Percentiles rank a stretch among this genome's conserved stretches.
Conservation (phyloP, 345 rosid genomes). For the Hypericum androsaemum region DNA sequence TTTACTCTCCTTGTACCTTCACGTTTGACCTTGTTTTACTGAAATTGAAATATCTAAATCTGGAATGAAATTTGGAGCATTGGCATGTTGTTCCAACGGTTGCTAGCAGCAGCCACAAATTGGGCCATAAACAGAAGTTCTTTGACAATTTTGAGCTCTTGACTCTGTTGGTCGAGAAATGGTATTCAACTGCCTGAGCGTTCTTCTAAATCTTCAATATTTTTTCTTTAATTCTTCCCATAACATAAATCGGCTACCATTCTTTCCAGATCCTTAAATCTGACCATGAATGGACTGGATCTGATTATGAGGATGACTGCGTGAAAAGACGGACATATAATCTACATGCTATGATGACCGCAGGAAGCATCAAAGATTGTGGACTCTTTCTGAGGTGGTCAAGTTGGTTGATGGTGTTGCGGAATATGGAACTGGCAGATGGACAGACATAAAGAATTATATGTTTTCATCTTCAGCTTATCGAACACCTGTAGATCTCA, state of each 20-base stretch:
- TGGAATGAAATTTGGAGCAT: no score
- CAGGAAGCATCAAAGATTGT: constrained; percentile 82
- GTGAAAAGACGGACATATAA: constrained; percentile 28
- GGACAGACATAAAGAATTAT: constrained; percentile 81
- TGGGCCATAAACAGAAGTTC: no score
- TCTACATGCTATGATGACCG: constrained; percentile 29
- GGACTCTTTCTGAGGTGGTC: constrained; percentile 70
- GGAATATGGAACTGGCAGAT: constrained; percentile 75
- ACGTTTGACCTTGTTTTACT: no score
- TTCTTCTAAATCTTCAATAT: background rate
- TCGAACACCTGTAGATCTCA: constrained; percentile 81
- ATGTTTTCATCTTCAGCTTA: constrained; percentile 52
- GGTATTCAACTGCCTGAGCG: no score
- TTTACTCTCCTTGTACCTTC: no score
- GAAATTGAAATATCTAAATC: no score
- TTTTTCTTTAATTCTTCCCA: background rate
- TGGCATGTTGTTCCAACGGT: no score
- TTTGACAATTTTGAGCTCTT: no score
- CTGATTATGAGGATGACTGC: constrained; percentile 53
- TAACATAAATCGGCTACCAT: background rate
- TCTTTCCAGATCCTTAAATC: constrained; percentile 29
- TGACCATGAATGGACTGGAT: constrained; percentile 32
- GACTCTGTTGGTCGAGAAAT: no score
- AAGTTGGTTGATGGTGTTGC: constrained; percentile 81
- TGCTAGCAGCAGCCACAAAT: no score